A percentile compares a stretch with the other conserved stretches of the same genome.
Conservation (phyloP, 441 rosid genomes). For the Syzygium malaccense region DNA sequence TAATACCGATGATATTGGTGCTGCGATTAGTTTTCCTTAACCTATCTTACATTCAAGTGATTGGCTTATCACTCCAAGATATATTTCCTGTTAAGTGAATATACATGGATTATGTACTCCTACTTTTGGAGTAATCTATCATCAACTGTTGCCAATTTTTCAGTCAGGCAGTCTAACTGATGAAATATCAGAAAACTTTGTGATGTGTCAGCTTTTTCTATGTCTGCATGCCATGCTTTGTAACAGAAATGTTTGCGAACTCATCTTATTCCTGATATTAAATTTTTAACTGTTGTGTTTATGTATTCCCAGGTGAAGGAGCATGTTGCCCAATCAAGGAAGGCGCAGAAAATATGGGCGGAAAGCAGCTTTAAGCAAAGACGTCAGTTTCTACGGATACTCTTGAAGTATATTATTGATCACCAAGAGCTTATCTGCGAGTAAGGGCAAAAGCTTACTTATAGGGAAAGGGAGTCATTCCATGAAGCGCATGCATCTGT, state of each 20-base stretch:
- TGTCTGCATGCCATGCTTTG: not conserved
- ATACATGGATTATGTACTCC: not conserved
- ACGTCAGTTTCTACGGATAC: conserved; percentile 89
- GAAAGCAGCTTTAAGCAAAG: conserved; percentile 90
- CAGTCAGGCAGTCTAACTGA: not conserved
- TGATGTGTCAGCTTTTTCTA: not conserved
- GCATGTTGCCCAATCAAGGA: conserved; percentile 75
- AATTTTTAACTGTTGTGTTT: not conserved
- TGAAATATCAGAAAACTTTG: not conserved
- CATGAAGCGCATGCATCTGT: not conserved
- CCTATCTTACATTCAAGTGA: not conserved
- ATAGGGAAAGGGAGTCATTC: not conserved
- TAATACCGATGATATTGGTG: not conserved
- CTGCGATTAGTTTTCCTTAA: not conserved
- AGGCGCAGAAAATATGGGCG: conserved; percentile 94
- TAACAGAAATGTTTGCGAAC: not conserved
- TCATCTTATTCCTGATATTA: not conserved
- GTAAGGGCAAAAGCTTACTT: conserved; percentile 37
- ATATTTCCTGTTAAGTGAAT: not conserved
- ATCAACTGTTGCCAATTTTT: not conserved
- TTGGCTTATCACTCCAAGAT: not conserved
- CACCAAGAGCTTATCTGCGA: conserved; percentile 98
- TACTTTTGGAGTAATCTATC: not conserved
- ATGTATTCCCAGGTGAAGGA: conserved; percentile 59
- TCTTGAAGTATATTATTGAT: conserved; percentile 84